Percentiles rank a stretch among this genome's conserved stretches.
Evolutionary conservation across 2,329 filamentous ascomycete genomes (phyloP).

Genomic region (Colletotrichum cereale): DNA sequence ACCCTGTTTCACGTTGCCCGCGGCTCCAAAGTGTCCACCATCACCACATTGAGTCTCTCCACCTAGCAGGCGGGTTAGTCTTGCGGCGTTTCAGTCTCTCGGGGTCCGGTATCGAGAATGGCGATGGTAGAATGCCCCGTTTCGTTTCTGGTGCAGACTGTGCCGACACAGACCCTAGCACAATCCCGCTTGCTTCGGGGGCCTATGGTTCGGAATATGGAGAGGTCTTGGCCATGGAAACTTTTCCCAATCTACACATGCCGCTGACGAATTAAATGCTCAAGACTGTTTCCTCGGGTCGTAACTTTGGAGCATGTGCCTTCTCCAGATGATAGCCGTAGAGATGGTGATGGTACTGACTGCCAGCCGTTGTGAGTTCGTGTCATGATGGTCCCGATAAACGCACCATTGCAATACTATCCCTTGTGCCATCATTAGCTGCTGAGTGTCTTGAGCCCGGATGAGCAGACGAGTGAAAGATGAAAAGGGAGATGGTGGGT

Average conservation of each 20-base stretch:
- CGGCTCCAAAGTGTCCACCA: slow-evolving; percentile 8
- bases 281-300: not conserved
- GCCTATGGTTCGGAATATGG: slow-evolving; percentile 10
- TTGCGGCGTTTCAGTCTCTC: slow-evolving; percentile 33
- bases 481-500: not conserved
- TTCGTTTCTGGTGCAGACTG: slow-evolving; percentile 27
- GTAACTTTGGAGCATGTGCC: slow-evolving; percentile 21
- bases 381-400: slow-evolving; percentile 3
- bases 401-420: slow-evolving; percentile 6
- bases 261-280: slow-evolving; percentile 11
- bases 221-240: slow-evolving; percentile 30
- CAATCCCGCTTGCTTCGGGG: slow-evolving; percentile 13
- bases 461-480: not conserved
- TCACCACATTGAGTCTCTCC: slow-evolving; percentile 17
- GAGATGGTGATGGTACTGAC: not conserved
- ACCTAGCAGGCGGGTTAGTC: slow-evolving; percentile 5
- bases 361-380: too few relatives aligned
- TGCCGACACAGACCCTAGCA: slow-evolving; percentile 17
- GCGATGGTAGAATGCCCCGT: not conserved
- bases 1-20: slow-evolving; percentile 31
- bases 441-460: not conserved
- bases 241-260: slow-evolving; percentile 17
- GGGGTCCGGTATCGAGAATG: slow-evolving; percentile 17
- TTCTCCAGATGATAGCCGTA: slow-evolving; percentile 10
- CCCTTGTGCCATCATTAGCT: not conserved